Evolutionary conservation across 768 basidiomycete genomes (phyloP).

Genomic region (Lactifluus volemus): DNA sequence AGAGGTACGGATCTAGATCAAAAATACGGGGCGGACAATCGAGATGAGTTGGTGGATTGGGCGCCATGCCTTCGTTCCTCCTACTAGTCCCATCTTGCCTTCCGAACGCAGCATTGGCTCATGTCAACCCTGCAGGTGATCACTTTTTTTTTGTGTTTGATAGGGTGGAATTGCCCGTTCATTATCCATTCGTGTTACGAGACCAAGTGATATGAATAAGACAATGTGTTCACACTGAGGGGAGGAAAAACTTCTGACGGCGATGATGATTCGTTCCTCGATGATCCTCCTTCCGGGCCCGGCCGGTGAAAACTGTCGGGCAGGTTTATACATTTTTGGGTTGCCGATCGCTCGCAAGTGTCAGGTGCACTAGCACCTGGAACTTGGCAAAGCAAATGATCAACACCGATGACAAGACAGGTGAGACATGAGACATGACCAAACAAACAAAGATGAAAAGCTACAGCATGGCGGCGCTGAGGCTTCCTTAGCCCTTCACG

Average conservation of each 20-base stretch:
- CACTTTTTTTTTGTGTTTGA: background rate
- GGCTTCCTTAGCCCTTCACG: conserved; percentile 10
- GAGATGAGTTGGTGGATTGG: conserved; percentile 15
- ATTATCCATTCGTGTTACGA: background rate
- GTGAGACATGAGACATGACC: background rate
- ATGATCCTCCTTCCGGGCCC: conserved; percentile 12
- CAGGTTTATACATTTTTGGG: conserved; percentile 18
- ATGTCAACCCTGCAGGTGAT: background rate
- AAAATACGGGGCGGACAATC: conserved; percentile 9
- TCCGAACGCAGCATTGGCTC: background rate
- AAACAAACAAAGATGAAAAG: conserved; percentile 3
- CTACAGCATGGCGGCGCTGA: conserved; percentile 1
- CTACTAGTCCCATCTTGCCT: conserved; percentile 2
- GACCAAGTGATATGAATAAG: too few relatives aligned
- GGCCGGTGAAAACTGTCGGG: conserved; percentile 10
- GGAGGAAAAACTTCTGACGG: conserved; percentile 10
- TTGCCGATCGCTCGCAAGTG: conserved; percentile 19
- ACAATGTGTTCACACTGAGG: background rate
- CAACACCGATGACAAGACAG: too few relatives aligned
- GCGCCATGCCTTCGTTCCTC: conserved; percentile 8
- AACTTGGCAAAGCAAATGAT: conserved; percentile 11
- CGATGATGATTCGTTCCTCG: conserved; percentile 8
- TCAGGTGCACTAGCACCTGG: conserved; percentile 14
- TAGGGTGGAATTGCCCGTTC: background rate
- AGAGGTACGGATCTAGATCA: conserved; percentile 13